These are phyloP conservation scores for Ophiocordyceps camponoti-rufipedis DNA, from an alignment of 2,329 filamentous ascomycete species.

Conservation along the genomic window DNA sequence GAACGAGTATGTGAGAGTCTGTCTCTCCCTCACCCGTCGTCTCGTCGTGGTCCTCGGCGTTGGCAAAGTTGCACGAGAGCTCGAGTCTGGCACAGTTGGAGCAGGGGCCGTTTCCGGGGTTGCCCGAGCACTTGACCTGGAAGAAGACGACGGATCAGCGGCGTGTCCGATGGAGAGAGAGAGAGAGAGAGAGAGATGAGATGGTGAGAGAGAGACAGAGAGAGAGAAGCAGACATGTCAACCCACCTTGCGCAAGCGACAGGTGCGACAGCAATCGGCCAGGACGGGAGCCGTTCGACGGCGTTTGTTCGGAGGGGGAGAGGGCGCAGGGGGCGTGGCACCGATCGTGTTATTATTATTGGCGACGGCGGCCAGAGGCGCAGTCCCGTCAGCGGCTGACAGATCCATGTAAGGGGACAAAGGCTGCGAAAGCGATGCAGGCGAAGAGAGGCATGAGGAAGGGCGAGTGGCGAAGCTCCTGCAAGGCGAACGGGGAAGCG, in stretches of 20 bases:
- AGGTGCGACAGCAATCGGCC: slow-evolving; percentile 18
- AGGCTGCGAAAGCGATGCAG: slow-evolving; percentile 1
- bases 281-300: slow-evolving; percentile 11
- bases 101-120: slow-evolving; percentile 16
- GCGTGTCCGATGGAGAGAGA: not conserved
- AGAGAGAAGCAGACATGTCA: not conserved
- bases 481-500: not conserved
- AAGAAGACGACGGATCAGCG: not conserved
- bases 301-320: slow-evolving; percentile 11
- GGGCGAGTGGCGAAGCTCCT: not conserved
- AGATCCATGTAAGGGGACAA: slow-evolving; percentile 4
- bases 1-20: not conserved
- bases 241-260: slow-evolving; percentile 18
- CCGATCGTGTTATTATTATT: not conserved
- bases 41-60: slow-evolving; percentile 5
- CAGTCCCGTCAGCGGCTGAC: slow-evolving; percentile 2
- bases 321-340: slow-evolving; percentile 3
- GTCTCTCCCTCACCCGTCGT: slow-evolving; percentile 5
- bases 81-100: slow-evolving; percentile 19
- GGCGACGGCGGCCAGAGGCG: slow-evolving; percentile 1
- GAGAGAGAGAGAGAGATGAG: not conserved
- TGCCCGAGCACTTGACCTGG: slow-evolving; percentile 24
- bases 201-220: no score
- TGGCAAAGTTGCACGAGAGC: slow-evolving; percentile 16
- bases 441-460: slow-evolving; percentile 4